Base-by-base conservation (phyloP, 2,329 filamentous ascomycete species). In the Pestalotiopsis sp. region DNA sequence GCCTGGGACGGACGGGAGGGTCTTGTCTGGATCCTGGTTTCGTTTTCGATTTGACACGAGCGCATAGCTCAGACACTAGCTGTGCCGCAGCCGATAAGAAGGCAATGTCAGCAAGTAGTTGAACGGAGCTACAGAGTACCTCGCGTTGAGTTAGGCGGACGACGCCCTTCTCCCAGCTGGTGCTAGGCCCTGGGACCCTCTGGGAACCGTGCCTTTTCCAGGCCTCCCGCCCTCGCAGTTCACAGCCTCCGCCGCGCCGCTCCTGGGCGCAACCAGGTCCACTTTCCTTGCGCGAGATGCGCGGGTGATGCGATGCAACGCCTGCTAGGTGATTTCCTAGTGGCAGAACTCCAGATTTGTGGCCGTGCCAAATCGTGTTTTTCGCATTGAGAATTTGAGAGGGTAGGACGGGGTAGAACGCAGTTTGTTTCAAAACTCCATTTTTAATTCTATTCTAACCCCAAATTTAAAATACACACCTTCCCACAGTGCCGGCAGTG, bases 11-110 rank as follows among this genome's bases (percentile, higher is more conserved):
- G 22, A 20, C 20, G 55, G 55, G 55, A 60, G 58, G 58, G 58
- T 60, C 58, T 30, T 39, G 24, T 35, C 56, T 52, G 44, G 44
- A 52, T 52, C 44, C 44, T n/a, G 44, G 44, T 52, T 9, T 52
- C 44, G 44, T 52, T 52, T 26, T 58, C 22, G 56, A 39, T 39
- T 61, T 61, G 58, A 61, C 58, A 61, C 58, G 58, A 61, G 58
- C 26, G 30, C 14, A 14, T 24, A 61, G 58, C 58, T 61, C 58
- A 61, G 58, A 61, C 58, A 35, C 30, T 35, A 61, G 17, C 58
- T 61, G 58, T 61, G 58, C 58, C 58, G 58, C 35, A 52, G 58
- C 58, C 58, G 58, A 61, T 61, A 61, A 61, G 24, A 35, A 58
- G 22, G 56, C 58, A 61, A 20, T 35, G 35, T 26, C 58, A 61